Percentiles rank a stretch among this genome's conserved stretches.
These are phyloP conservation scores for Coemansia umbellata DNA, from an alignment of 192 early-diverging fungal species.

Conservation along the genomic window DNA sequence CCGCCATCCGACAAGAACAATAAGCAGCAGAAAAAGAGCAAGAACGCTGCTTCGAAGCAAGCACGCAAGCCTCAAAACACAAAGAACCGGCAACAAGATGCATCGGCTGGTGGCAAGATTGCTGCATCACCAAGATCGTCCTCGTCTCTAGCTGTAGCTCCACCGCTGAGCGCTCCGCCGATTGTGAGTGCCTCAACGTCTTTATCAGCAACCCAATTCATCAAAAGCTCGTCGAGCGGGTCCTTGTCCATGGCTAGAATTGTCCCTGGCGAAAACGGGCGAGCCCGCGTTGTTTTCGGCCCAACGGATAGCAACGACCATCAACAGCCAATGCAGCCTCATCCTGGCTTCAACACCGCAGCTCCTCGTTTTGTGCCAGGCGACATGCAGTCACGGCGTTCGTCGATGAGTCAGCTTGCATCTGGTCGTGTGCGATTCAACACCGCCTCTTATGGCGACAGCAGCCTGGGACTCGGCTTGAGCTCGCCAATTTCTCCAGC, in stretches of 20 bases:
- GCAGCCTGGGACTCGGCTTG: slow-evolving; percentile 9
- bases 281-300: slow-evolving; percentile 36
- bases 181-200: too few relatives aligned
- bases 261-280: slow-evolving; percentile 34
- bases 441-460: slow-evolving; percentile 4
- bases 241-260: slow-evolving; percentile 23
- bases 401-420: slow-evolving; percentile 9
- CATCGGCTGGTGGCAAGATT: neutral
- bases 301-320: slow-evolving; percentile 1
- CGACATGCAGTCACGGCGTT: slow-evolving; percentile 10
- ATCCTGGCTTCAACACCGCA: neutral
- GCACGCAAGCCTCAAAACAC: neutral
- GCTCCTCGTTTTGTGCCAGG: slow-evolving; percentile 4
- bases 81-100: neutral
- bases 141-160: neutral
- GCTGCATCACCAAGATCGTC: slow-evolving; percentile 2
- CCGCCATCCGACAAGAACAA: neutral
- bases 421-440: neutral
- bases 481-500: slow-evolving; percentile 10
- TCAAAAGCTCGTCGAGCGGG: neutral
- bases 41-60: neutral
- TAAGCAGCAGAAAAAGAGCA: neutral
- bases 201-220: neutral
- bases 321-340: slow-evolving; percentile 4
- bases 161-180: slow-evolving; percentile 1